Conservation (phyloP, 176 grass and related monocot species). For the Coix lacrymajobi region DNA sequence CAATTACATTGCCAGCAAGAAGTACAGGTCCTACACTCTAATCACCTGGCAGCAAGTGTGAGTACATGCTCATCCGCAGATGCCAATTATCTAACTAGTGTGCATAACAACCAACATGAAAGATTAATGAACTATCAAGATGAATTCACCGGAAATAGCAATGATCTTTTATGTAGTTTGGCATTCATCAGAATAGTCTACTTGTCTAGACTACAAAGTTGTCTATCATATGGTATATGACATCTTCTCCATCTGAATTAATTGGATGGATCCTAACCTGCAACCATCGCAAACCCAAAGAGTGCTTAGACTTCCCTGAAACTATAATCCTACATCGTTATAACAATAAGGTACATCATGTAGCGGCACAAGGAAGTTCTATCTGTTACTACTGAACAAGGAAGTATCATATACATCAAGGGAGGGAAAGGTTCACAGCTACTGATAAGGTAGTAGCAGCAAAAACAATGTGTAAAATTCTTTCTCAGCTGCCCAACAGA, state of each 20-base stretch:
- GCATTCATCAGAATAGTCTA: slow-evolving; percentile 2
- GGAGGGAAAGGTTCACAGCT: background rate
- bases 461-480: background rate
- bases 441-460: background rate
- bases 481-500: background rate
- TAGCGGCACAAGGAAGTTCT: background rate
- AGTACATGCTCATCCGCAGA: background rate
- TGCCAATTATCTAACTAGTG: slow-evolving; percentile 3
- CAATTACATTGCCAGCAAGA: background rate
- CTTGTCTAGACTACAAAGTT: slow-evolving; percentile 67
- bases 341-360: background rate
- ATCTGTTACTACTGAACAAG: background rate
- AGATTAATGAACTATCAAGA: background rate
- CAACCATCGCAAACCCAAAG: background rate
- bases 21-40: background rate
- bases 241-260: slow-evolving; percentile 77
- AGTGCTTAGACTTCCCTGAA: background rate
- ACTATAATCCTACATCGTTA: background rate
- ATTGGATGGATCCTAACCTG: slow-evolving; percentile 78
- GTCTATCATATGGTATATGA: slow-evolving; percentile 93
- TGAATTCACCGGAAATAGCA: background rate
- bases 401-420: background rate
- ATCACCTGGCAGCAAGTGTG: background rate
- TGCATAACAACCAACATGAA: background rate
- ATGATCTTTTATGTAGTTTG: background rate